A percentile compares a stretch with the other conserved stretches of the same genome.
phyloP scores from a whole-genome alignment of 2,329 filamentous ascomycete species.

The Penicillium italicum region DNA sequence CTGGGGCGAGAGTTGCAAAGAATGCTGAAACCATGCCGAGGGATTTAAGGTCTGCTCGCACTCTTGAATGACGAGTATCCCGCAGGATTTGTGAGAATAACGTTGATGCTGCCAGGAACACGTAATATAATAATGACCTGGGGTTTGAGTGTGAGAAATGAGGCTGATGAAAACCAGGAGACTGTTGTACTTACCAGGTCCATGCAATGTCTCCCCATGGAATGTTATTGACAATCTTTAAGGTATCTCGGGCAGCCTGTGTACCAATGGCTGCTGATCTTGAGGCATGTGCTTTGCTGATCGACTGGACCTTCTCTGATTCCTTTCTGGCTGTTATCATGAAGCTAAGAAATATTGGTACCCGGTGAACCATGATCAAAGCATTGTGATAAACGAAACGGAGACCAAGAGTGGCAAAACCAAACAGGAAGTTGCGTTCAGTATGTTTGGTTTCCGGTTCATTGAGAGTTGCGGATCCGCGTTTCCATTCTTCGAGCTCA shows the following conservation, averaged over 20 bases:
- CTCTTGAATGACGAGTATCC: slow-evolving; percentile 77
- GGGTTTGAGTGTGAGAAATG: background rate
- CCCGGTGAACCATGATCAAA: slow-evolving; percentile 89
- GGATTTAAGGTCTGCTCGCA: slow-evolving; percentile 76
- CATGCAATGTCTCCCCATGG: slow-evolving; percentile 90
- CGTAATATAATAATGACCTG: slow-evolving; percentile 86
- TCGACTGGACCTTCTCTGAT: slow-evolving; percentile 49
- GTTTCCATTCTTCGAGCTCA: slow-evolving; percentile 87
- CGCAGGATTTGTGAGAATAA: slow-evolving; percentile 91
- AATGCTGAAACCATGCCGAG: slow-evolving; percentile 90
- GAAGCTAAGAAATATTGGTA: slow-evolving; percentile 89
- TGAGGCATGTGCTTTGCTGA: slow-evolving; percentile 78
- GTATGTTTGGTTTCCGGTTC: slow-evolving; percentile 85
- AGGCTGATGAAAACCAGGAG: background rate
- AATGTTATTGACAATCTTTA: slow-evolving; percentile 87
- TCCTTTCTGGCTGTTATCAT: slow-evolving; percentile 69
- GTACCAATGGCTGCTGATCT: slow-evolving; percentile 84
- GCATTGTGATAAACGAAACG: slow-evolving; percentile 97
- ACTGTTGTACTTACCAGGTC: slow-evolving; percentile 67
- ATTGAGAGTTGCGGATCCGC: slow-evolving; percentile 81
- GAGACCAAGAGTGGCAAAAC: slow-evolving; percentile 83
- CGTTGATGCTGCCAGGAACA: slow-evolving; percentile 85
- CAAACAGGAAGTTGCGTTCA: slow-evolving; percentile 78
- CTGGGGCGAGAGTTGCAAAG: slow-evolving; percentile 72
- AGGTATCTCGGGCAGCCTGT: slow-evolving; percentile 82